Percentiles rank a stretch among this genome's conserved stretches.
Evolutionary conservation across 441 rosid species (phyloP).

Genomic region (Raphanus hybrid): DNA sequence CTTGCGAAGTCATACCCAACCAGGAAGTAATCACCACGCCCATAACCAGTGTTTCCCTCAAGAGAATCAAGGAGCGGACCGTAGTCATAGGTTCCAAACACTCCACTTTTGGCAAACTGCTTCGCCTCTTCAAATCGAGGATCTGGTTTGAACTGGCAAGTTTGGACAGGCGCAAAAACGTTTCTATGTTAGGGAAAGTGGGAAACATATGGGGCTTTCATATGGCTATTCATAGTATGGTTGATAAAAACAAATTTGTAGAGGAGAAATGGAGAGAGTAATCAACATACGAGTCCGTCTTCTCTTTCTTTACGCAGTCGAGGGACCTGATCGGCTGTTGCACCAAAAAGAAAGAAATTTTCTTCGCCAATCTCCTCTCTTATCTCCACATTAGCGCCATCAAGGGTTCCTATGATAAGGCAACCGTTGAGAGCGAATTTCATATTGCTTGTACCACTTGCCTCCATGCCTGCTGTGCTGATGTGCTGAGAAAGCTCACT

Average conservation of each 20-base stretch:
- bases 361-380: conserved; percentile 87
- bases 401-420: conserved; percentile 93
- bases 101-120: conserved; percentile 81
- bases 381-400: conserved; percentile 97
- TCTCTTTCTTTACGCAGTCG: conserved; percentile 84
- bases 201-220: conserved; percentile 23
- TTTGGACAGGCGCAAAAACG: conserved; percentile 18
- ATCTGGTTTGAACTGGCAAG: conserved; percentile 84
- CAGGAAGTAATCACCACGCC: conserved; percentile 94
- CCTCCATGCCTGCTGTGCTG: conserved; percentile 99
- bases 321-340: conserved; percentile 88
- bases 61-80: conserved; percentile 85
- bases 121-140: conserved; percentile 95
- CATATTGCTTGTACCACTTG: conserved; percentile 99
- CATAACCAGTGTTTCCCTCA: conserved; percentile 89
- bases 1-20: conserved; percentile 88
- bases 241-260: neutral
- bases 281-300: conserved; percentile 66
- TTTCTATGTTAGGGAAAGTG: conserved; percentile 31
- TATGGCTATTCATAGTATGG: no score
- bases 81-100: conserved; percentile 87
- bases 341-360: conserved; percentile 94
- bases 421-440: conserved; percentile 94
- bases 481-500: conserved; percentile 97
- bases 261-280: conserved; percentile 5